These are phyloP conservation scores for Pseudogymnoascus sp. DNA, from an alignment of 2,329 filamentous ascomycete genomes.

Conservation along the genomic window DNA sequence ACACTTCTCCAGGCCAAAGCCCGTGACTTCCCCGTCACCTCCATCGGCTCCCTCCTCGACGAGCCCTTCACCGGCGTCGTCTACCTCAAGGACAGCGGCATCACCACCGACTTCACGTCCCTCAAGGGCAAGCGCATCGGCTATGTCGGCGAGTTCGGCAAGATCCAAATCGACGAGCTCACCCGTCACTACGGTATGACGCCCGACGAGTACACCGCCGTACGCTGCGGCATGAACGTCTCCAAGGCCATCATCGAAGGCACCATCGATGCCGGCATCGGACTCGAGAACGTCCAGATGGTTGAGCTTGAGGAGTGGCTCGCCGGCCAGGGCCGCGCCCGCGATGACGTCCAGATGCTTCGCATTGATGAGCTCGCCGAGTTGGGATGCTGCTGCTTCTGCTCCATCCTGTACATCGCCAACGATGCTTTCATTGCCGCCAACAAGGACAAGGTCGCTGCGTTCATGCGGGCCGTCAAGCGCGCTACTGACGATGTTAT, in stretches of 20 bases:
- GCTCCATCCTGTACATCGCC: constrained; percentile 68
- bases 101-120: constrained; percentile 67
- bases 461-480: constrained; percentile 69
- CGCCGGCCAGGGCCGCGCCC: constrained; percentile 52
- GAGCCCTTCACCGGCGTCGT: constrained; percentile 76
- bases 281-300: constrained; percentile 78
- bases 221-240: constrained; percentile 78
- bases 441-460: constrained; percentile 58
- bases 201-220: constrained; percentile 65
- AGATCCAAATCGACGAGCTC: constrained; percentile 77
- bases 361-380: constrained; percentile 75
- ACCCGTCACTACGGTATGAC: constrained; percentile 72
- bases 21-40: constrained; percentile 65
- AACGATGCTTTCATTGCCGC: constrained; percentile 64
- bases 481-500: constrained; percentile 68
- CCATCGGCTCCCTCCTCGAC: constrained; percentile 68
- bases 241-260: constrained; percentile 69
- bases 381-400: constrained; percentile 79
- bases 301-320: constrained; percentile 77
- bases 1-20: constrained; percentile 57
- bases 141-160: constrained; percentile 76
- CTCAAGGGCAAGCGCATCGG: constrained; percentile 72
- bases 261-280: constrained; percentile 68
- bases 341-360: constrained; percentile 69
- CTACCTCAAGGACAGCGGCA: constrained; percentile 68